Evolutionary conservation across 2,329 filamentous ascomycete genomes (phyloP).

Genomic region (Xylaria sp.): DNA sequence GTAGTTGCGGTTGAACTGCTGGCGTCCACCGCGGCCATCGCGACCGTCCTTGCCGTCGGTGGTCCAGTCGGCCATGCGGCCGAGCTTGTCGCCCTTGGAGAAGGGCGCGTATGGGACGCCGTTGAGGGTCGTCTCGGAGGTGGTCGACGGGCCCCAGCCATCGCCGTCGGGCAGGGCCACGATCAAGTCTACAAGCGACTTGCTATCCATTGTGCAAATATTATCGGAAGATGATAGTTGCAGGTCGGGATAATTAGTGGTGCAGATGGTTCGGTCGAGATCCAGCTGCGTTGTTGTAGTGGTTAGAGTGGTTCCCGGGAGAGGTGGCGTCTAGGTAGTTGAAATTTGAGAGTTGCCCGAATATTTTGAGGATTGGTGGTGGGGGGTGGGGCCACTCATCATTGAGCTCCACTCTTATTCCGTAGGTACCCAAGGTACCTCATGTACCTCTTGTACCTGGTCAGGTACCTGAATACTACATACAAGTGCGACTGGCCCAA

Average conservation of each 20-base stretch:
- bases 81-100: constrained; percentile 97
- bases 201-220: constrained; percentile 23
- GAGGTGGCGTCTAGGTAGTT: constrained; percentile 15
- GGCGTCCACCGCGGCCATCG: constrained; percentile 66
- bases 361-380: constrained; percentile 33
- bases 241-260: not conserved
- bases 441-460: not conserved
- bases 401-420: not conserved
- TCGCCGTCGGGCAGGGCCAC: constrained; percentile 67
- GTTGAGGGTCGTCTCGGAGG: constrained; percentile 81
- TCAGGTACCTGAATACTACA: not conserved
- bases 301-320: constrained; percentile 5
- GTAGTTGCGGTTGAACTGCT: constrained; percentile 89
- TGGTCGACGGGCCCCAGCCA: constrained; percentile 81
- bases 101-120: constrained; percentile 97
- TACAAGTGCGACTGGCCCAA: too few species aligned
- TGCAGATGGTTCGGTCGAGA: not conserved
- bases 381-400: constrained; percentile 27
- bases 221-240: not conserved
- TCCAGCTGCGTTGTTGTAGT: constrained; percentile 10
- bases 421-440: too few species aligned
- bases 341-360: constrained; percentile 27
- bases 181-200: constrained; percentile 54
- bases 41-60: constrained; percentile 78
- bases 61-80: constrained; percentile 99